Percentiles rank a stretch among this genome's conserved stretches.
These are phyloP conservation scores for Scutellaria minor DNA, from an alignment of 257 asterid species.

Conservation along the genomic window DNA sequence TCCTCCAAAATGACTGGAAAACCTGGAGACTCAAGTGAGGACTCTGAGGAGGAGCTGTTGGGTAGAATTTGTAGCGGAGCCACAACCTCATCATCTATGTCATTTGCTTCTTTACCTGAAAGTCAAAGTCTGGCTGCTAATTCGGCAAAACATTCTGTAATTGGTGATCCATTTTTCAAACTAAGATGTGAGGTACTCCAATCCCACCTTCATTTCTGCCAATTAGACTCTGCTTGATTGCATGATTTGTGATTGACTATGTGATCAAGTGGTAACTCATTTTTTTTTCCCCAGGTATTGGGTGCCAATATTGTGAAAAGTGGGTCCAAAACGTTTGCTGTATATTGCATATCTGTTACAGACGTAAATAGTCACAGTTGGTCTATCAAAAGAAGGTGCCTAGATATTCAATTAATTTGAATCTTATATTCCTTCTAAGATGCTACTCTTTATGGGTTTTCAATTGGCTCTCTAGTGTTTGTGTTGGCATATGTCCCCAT, in stretches of 20 bases:
- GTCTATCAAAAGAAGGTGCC: conserved; percentile 97
- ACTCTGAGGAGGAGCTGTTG: conserved; percentile 69
- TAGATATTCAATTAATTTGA: conserved; percentile 21
- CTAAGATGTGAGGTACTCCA: conserved; percentile 89
- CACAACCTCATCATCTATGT: conserved; percentile 72
- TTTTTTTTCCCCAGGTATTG: conserved; percentile 62
- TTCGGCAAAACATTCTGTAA: conserved; percentile 64
- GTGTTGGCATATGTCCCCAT: conserved; percentile 25
- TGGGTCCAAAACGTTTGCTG: conserved; percentile 87
- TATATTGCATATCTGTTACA: conserved; percentile 83
- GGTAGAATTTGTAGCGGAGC: conserved; percentile 67
- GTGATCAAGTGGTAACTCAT: conserved; percentile 30
- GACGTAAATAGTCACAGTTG: conserved; percentile 81
- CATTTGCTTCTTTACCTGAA: conserved; percentile 67
- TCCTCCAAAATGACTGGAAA: conserved; percentile 49
- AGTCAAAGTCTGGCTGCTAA: conserved; percentile 58
- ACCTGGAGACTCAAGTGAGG: conserved; percentile 73
- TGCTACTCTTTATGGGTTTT: background rate
- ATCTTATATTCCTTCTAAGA: conserved; percentile 24
- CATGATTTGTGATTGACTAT: conserved; percentile 35
- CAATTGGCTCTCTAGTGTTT: conserved; percentile 13
- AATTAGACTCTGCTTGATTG: conserved; percentile 29
- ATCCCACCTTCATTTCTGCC: conserved; percentile 31
- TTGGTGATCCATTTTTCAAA: conserved; percentile 69
- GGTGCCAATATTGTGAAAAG: conserved; percentile 93